Conservation (phyloP, 768 basidiomycete genomes). For the Mycena olivaceomarginata region DNA sequence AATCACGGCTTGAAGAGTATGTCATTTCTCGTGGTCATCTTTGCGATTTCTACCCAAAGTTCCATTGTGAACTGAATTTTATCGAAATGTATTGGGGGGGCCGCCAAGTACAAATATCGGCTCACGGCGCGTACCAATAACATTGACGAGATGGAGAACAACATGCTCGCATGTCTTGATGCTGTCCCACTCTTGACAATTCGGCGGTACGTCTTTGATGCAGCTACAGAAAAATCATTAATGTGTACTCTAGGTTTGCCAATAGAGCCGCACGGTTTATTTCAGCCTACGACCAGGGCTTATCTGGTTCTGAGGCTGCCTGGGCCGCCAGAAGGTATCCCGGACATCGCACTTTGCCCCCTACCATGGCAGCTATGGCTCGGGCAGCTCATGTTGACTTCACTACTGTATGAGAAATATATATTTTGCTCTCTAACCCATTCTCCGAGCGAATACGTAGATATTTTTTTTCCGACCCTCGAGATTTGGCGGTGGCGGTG, state of each 20-base stretch:
- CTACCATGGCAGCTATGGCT: slow-evolving; percentile 38
- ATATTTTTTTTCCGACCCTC: background rate
- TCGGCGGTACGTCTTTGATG: background rate
- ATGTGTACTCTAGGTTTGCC: slow-evolving; percentile 45
- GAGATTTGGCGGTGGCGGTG: slow-evolving; percentile 10
- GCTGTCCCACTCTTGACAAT: background rate
- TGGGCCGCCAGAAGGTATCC: slow-evolving; percentile 56
- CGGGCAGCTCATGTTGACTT: slow-evolving; percentile 8
- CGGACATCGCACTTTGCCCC: slow-evolving; percentile 53
- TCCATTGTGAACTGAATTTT: no score
- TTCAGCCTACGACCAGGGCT: no score
- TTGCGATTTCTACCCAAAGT: no score
- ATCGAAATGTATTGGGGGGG: no score
- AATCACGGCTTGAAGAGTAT: no score
- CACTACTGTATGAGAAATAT: background rate
- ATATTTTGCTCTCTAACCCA: background rate
- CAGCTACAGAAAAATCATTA: no score
- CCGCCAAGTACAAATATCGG: background rate
- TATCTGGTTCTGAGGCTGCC: slow-evolving; percentile 52
- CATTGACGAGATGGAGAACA: slow-evolving; percentile 2
- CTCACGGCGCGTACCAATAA: background rate
- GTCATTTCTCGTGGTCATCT: no score
- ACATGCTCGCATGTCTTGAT: background rate
- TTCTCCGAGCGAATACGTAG: background rate
- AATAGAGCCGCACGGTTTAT: slow-evolving; percentile 51